Conservation (phyloP, 352 stramenopile species). For the Aphanomyces invadans region DNA sequence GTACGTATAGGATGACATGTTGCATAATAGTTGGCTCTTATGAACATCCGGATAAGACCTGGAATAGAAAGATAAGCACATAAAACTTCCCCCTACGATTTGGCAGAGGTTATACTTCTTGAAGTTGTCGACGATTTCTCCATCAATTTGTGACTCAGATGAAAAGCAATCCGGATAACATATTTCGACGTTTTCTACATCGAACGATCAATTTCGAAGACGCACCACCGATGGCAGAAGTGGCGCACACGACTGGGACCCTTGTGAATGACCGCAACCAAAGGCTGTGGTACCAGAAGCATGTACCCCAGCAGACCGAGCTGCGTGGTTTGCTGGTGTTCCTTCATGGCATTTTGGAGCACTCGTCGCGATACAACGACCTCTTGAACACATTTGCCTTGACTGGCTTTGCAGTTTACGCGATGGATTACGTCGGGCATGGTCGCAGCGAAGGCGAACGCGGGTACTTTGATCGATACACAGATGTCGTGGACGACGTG, state of each 20-base stretch:
- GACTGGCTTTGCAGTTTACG: conserved; percentile 31
- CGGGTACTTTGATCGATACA: conserved; percentile 29
- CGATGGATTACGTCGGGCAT: conserved; percentile 32
- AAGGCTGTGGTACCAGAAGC: conserved; percentile 5
- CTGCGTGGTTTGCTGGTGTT: conserved; percentile 30
- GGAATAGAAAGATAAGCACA: no score
- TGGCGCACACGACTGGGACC: conserved; percentile 1
- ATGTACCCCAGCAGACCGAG: conserved; percentile 28
- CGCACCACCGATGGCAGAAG: not conserved
- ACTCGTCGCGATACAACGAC: conserved; percentile 30
- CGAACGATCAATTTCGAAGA: no score
- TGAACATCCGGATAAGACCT: no score
- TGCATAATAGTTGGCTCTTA: no score
- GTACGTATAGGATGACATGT: no score
- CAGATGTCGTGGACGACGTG: conserved; percentile 29
- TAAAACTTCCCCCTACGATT: no score
- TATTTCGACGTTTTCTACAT: no score
- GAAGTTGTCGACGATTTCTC: no score
- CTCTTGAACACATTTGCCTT: conserved; percentile 30
- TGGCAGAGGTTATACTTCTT: no score
- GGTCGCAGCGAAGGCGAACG: conserved; percentile 30
- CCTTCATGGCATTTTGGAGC: conserved; percentile 30
- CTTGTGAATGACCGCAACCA: conserved; percentile 14
- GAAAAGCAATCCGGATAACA: no score
- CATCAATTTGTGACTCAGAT: no score